Conservation (phyloP, 306 rosid species). For the Dicorynia guianensis region DNA sequence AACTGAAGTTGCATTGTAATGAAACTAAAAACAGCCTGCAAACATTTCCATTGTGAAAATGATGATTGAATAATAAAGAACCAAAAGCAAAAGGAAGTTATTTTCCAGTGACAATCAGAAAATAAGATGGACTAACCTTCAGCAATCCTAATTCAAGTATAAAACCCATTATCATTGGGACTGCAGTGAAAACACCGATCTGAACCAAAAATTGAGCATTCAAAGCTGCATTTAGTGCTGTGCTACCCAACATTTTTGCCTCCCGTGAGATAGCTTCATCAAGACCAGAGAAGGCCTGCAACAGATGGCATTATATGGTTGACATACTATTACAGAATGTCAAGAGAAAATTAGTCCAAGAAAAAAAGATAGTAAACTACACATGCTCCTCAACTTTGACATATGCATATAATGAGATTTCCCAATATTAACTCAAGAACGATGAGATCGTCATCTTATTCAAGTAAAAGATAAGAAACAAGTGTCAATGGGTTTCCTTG, state of each 20-base stretch:
- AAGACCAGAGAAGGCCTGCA: slow-evolving; percentile 93
- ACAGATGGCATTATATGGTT: slow-evolving; percentile 29
- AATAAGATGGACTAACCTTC: slow-evolving; percentile 63
- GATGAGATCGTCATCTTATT: not conserved
- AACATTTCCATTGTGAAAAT: slow-evolving; percentile 30
- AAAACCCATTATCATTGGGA: slow-evolving; percentile 95
- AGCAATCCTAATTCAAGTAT: slow-evolving; percentile 91
- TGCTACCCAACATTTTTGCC: slow-evolving; percentile 73
- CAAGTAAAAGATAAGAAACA: not conserved
- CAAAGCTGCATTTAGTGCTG: slow-evolving; percentile 84
- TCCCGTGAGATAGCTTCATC: slow-evolving; percentile 62
- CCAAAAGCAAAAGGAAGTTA: not conserved
- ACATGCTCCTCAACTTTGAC: not conserved
- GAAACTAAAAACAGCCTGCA: slow-evolving; percentile 95
- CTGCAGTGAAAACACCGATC: slow-evolving; percentile 95
- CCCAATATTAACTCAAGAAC: slow-evolving; percentile 2
- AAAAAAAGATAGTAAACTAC: not conserved
- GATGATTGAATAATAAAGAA: slow-evolving; percentile 22
- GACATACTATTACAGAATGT: too few species aligned
- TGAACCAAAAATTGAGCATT: slow-evolving; percentile 98
- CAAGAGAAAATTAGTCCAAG: too few species aligned
- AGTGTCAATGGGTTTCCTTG: not conserved
- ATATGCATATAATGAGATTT: not conserved
- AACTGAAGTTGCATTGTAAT: slow-evolving; percentile 96
- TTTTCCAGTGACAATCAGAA: slow-evolving; percentile 5